These are phyloP conservation scores for Glarea lozoyensis DNA, from an alignment of 495 filamentous ascomycete genomes.

Conservation along the genomic window DNA sequence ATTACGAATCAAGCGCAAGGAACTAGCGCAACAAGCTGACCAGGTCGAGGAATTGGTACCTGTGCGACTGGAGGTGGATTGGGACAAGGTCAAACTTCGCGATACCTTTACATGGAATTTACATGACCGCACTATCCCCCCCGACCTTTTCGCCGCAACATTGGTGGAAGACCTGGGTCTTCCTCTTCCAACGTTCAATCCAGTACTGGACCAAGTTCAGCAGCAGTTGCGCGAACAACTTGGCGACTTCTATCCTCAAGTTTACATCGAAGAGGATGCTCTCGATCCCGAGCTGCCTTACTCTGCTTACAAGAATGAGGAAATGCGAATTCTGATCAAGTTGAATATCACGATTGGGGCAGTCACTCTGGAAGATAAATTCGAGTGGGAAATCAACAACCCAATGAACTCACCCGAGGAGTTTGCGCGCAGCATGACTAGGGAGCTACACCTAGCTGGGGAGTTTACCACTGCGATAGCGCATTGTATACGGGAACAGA, in stretches of 20 bases:
- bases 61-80: conserved; percentile 85
- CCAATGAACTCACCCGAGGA: conserved; percentile 86
- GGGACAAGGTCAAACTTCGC: conserved; percentile 88
- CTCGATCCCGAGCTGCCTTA: conserved; percentile 88
- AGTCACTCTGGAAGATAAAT: conserved; percentile 91
- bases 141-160: conserved; percentile 77
- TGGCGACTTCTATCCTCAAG: conserved; percentile 84
- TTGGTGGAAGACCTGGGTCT: conserved; percentile 87
- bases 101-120: conserved; percentile 99
- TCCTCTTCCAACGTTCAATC: conserved; percentile 51
- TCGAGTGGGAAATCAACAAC: conserved; percentile 99
- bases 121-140: conserved; percentile 72
- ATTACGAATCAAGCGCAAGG: conserved; percentile 63
- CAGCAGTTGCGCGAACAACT: conserved; percentile 83
- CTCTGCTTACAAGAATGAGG: conserved; percentile 92
- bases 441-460: conserved; percentile 84
- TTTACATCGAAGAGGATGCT: conserved; percentile 81
- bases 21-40: conserved; percentile 75
- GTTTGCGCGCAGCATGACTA: conserved; percentile 81
- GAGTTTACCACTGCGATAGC: conserved; percentile 98
- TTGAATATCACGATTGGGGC: conserved; percentile 96
- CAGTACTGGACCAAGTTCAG: conserved; percentile 66
- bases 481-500: conserved; percentile 92
- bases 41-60: conserved; percentile 87
- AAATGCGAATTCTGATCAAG: conserved; percentile 93